Evolutionary conservation across 2,329 filamentous ascomycete genomes (phyloP).

Genomic region (Penicillium vulpinum): DNA sequence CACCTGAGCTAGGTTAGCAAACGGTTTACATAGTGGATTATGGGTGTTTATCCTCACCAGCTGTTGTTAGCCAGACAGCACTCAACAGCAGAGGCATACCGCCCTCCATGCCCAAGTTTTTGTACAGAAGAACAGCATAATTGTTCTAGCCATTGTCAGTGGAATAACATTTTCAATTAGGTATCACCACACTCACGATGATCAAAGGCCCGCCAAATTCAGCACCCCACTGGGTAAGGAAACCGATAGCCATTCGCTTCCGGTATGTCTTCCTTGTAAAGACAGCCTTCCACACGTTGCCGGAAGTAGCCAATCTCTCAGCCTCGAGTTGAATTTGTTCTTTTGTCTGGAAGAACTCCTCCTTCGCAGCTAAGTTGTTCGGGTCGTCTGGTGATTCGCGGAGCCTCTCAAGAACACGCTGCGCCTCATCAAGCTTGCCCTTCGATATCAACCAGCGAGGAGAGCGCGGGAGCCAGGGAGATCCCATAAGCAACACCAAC

Average conservation of each 20-base stretch:
- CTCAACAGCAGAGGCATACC: constrained; percentile 47
- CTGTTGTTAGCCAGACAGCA: constrained; percentile 49
- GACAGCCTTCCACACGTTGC: constrained; percentile 49
- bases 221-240: constrained; percentile 55
- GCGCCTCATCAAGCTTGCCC: constrained; percentile 49
- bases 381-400: constrained; percentile 43
- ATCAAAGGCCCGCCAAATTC: constrained; percentile 56
- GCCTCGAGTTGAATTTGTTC: constrained; percentile 49
- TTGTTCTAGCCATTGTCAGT: constrained; percentile 42
- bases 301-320: constrained; percentile 42
- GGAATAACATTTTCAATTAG: background rate
- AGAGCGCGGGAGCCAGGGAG: constrained; percentile 48
- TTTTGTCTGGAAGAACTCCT: constrained; percentile 51
- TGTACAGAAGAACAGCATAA: constrained; percentile 49
- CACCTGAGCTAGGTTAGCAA: constrained; percentile 31
- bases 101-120: constrained; percentile 44
- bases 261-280: constrained; percentile 51
- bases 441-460: constrained; percentile 54
- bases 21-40: background rate
- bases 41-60: constrained; percentile 32
- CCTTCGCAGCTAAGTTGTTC: constrained; percentile 44
- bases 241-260: constrained; percentile 54
- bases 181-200: constrained; percentile 43
- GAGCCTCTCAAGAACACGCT: constrained; percentile 43
- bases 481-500: constrained; percentile 43